phyloP scores from a whole-genome alignment of 352 stramenopile genomes.

The Globisporangium carolinianum region DNA sequence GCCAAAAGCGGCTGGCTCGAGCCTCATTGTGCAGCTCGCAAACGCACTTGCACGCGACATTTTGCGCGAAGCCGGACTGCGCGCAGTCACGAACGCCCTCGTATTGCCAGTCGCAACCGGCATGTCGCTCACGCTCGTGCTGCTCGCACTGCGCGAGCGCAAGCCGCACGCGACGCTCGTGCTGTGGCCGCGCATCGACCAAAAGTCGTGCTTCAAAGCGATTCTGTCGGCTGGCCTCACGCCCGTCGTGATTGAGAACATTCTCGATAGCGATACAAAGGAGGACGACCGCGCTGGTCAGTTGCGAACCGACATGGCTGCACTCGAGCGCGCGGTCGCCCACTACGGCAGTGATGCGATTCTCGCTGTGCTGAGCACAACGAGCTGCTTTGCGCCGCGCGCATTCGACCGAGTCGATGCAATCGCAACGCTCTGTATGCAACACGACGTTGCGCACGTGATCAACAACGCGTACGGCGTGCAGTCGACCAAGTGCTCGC shows the following conservation, averaged over 20 bases:
- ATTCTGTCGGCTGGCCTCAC: conserved; percentile 91
- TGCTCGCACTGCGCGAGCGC: conserved; percentile 77
- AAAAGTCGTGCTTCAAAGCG: conserved; percentile 99
- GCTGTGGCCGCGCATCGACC: conserved; percentile 96
- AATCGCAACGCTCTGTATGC: conserved; percentile 87
- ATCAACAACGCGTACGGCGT: conserved; percentile 99
- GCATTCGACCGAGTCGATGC: conserved; percentile 92
- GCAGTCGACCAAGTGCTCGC: conserved; percentile 91
- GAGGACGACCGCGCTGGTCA: conserved; percentile 33
- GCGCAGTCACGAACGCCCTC: conserved; percentile 61
- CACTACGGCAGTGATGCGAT: conserved; percentile 56
- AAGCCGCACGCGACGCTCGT: conserved; percentile 67
- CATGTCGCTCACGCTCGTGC: conserved; percentile 92
- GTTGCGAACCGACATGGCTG: conserved; percentile 88
- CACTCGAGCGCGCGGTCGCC: conserved; percentile 60
- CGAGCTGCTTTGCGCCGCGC: conserved; percentile 97
- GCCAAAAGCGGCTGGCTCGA: conserved; percentile 97
- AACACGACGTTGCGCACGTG: conserved; percentile 87
- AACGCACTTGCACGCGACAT: conserved; percentile 90
- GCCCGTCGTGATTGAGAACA: conserved; percentile 85
- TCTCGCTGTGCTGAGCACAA: conserved; percentile 96
- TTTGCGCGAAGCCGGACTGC: conserved; percentile 78
- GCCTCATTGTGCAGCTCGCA: conserved; percentile 92
- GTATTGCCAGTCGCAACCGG: conserved; percentile 96
- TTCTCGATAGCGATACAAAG: conserved; percentile 12